These are phyloP conservation scores for Noccaea bulbosa DNA, from an alignment of 345 rosid species.

Conservation along the genomic window DNA sequence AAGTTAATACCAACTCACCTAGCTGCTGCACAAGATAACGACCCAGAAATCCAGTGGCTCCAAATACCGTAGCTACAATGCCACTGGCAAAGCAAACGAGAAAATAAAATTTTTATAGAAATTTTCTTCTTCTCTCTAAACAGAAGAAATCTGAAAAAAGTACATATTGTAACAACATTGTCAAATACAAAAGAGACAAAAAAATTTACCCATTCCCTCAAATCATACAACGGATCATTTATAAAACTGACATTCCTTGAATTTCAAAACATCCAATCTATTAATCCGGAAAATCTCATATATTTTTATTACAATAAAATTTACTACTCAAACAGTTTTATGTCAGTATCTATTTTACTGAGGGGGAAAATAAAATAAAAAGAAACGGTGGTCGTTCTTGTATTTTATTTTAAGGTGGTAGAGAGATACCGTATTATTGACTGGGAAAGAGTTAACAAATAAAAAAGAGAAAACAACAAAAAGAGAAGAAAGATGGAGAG, in stretches of 20 bases:
- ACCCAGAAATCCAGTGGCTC: constrained; percentile 98
- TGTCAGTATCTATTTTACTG: background rate
- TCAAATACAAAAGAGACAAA: background rate
- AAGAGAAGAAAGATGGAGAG: constrained; percentile 38
- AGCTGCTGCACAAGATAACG: constrained; percentile 98
- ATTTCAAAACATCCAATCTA: constrained; percentile 69
- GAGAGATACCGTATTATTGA: background rate
- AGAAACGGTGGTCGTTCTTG: background rate
- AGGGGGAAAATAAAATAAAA: background rate
- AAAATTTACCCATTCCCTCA: constrained; percentile 51
- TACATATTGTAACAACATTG: background rate
- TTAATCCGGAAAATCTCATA: too few species aligned
- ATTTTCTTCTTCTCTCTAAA: too few species aligned
- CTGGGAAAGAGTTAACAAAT: background rate
- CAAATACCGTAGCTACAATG: constrained; percentile 91
- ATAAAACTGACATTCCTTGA: constrained; percentile 74
- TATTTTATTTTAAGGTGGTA: background rate
- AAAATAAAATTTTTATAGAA: background rate
- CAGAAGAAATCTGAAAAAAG: background rate
- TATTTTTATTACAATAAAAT: too few species aligned
- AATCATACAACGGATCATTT: constrained; percentile 66
- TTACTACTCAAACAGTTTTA: too few species aligned
- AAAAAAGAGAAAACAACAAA: constrained; percentile 7
- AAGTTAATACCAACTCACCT: constrained; percentile 57
- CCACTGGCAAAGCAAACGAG: constrained; percentile 60